Evolutionary conservation across 2,329 filamentous ascomycete species (phyloP).

Genomic region (Chaetomiaceae sp.): DNA sequence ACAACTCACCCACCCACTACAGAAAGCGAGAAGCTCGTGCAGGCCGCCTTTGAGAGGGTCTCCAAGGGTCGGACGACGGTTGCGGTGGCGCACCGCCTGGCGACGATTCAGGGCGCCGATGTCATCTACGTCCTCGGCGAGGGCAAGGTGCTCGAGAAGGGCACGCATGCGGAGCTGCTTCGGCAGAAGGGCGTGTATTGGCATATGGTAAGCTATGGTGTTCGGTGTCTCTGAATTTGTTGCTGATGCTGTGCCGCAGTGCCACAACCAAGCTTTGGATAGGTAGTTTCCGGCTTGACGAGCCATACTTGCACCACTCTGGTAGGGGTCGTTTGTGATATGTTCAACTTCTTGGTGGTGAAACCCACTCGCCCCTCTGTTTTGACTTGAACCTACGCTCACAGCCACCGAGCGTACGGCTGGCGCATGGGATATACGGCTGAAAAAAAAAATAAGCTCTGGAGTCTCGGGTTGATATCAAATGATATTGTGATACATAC

Average conservation of each 20-base stretch:
- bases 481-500: too few relatives aligned
- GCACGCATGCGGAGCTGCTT: conserved; percentile 46
- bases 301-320: too few relatives aligned
- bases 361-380: too few relatives aligned
- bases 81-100: conserved; percentile 70
- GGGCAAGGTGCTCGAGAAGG: conserved; percentile 51
- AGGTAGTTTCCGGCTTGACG: conserved; percentile 30
- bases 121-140: conserved; percentile 73
- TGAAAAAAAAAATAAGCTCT: too few relatives aligned
- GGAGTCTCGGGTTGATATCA: too few relatives aligned
- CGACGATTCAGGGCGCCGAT: conserved; percentile 72
- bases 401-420: too few relatives aligned
- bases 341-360: neutral
- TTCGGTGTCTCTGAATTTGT: too few relatives aligned
- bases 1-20: neutral
- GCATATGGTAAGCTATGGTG: conserved; percentile 52
- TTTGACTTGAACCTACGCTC: too few relatives aligned
- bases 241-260: conserved; percentile 34
- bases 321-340: neutral
- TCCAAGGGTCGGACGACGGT: conserved; percentile 59
- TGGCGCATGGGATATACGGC: too few relatives aligned
- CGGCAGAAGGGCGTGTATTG: conserved; percentile 49
- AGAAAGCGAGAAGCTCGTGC: conserved; percentile 50
- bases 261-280: conserved; percentile 54
- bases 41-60: conserved; percentile 61